Evolutionary conservation across 208 protist species (phyloP).

Genomic region (Phytomonas serpens): DNA sequence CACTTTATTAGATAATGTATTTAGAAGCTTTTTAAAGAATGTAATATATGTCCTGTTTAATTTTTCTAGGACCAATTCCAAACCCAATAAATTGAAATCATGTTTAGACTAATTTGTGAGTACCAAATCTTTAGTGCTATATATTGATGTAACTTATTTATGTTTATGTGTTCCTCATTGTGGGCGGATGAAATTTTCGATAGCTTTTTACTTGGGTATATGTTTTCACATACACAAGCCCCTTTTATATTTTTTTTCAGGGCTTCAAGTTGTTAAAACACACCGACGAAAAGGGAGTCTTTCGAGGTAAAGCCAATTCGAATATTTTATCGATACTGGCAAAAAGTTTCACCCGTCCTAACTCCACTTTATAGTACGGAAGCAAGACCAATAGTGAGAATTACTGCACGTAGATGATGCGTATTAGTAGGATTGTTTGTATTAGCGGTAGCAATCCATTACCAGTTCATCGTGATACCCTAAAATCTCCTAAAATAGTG

Average conservation of each 20-base stretch:
- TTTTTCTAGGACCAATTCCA: not conserved
- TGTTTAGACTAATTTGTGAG: not conserved
- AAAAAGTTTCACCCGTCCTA: not conserved
- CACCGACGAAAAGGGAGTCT: conserved; percentile 9
- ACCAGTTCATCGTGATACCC: conserved; percentile 45
- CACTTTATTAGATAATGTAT: not conserved
- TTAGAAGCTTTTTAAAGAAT: not conserved
- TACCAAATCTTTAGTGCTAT: not conserved
- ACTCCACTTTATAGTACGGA: not conserved
- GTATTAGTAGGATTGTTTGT: not conserved
- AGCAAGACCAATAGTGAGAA: not conserved
- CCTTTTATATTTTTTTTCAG: not conserved
- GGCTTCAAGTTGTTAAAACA: not conserved
- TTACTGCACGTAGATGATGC: not conserved
- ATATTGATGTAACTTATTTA: not conserved
- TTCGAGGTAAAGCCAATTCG: not conserved
- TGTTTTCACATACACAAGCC: not conserved
- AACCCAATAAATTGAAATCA: not conserved
- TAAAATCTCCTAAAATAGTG: conserved; percentile 38
- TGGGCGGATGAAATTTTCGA: not conserved
- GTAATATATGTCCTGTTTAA: not conserved
- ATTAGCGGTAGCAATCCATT: not conserved
- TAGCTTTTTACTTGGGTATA: conserved; percentile 1
- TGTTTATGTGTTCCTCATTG: not conserved
- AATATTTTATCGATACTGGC: not conserved